Evolutionary conservation across 192 early-diverging fungal species (phyloP).

Genomic region (Linnemannia elongata): DNA sequence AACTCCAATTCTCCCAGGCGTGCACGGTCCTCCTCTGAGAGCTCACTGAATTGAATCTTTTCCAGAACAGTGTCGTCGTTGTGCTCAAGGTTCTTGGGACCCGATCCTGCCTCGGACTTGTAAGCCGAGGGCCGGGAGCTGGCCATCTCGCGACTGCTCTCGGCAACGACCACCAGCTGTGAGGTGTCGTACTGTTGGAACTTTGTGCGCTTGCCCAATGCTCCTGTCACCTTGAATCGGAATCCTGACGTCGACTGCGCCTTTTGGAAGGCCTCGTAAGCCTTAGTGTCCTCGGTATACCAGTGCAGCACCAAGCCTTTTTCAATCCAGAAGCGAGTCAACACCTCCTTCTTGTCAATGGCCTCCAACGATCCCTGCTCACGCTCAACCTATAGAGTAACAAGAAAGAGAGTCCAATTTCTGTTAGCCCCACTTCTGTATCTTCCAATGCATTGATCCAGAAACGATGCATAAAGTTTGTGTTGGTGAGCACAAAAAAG

Average conservation of each 20-base stretch:
- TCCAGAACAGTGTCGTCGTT: constrained; percentile 97
- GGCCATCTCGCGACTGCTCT: constrained; percentile 69
- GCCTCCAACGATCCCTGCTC: constrained; percentile 33
- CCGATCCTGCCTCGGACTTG: constrained; percentile 28
- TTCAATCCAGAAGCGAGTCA: constrained; percentile 83
- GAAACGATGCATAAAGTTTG: constrained; percentile 1
- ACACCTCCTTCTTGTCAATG: constrained; percentile 57
- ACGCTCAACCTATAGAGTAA: constrained; percentile 29
- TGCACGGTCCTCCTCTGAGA: constrained; percentile 59
- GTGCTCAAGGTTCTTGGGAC: constrained; percentile 83
- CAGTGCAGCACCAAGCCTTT: constrained; percentile 82
- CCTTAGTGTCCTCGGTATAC: constrained; percentile 80
- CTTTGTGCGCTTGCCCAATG: constrained; percentile 90
- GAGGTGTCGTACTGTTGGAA: constrained; percentile 92
- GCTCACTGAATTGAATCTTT: constrained; percentile 74
- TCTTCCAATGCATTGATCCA: background rate
- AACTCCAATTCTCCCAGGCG: constrained; percentile 50
- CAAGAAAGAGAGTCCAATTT: background rate
- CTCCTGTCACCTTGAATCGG: constrained; percentile 90
- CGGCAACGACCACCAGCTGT: constrained; percentile 93
- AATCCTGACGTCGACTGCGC: constrained; percentile 87
- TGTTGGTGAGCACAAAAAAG: background rate
- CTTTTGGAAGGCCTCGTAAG: constrained; percentile 71
- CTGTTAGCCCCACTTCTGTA: background rate
- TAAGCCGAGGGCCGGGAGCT: constrained; percentile 42